Base-by-base conservation (phyloP, 2,329 filamentous ascomycete genomes). In the Colletotrichum sp. region DNA sequence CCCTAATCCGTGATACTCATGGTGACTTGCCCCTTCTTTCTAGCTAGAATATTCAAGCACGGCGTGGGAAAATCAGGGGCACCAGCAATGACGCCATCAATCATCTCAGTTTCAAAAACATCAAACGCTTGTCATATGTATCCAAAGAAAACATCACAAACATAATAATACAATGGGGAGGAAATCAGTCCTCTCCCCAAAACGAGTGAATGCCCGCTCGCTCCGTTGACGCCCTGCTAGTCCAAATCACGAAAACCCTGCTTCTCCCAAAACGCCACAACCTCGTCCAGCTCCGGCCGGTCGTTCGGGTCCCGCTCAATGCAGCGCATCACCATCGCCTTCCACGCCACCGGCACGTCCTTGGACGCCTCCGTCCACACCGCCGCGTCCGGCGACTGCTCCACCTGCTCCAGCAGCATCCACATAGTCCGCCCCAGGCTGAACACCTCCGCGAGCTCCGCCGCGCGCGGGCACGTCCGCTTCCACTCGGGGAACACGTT, bases 391-490 rank as follows among this genome's bases (percentile, higher is more conserved):
- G 68, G 32, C 15, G 66, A 73, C 52, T 78, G 77, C 48, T 76
- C 72, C 9, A 76, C 73, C 56, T 76, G 76, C 56, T 78, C 76
- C 27, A 79, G 66, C 22, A 79, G 56, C 77, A 79, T 79, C 76
- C 76, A 78, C 76, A 78, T 76, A 5, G 73, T 70, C n/a, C 78
- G 69, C 3, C 78, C 76, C 9, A 79, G 62, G 25, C 77, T 77
- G 30, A 78, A 79, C 6, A 79, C 77, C 71, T 79, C 77, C 4
- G 77, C 77, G 12, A 78, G 74, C 69, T 79, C 78, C 10, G 71
- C 66, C 13, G 78, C 78, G 18, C 71, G 71, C 3, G 77, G 78
- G n/a, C 74, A 79, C 9, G 34, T 70, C 12, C 27, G 13, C 60
- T 76, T 72, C 78, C 78, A 79, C 16, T 74, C 71, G 2, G 75